These are phyloP conservation scores for Sporothrix humicola DNA, from an alignment of 2,329 filamentous ascomycete genomes.

Conservation along the genomic window DNA sequence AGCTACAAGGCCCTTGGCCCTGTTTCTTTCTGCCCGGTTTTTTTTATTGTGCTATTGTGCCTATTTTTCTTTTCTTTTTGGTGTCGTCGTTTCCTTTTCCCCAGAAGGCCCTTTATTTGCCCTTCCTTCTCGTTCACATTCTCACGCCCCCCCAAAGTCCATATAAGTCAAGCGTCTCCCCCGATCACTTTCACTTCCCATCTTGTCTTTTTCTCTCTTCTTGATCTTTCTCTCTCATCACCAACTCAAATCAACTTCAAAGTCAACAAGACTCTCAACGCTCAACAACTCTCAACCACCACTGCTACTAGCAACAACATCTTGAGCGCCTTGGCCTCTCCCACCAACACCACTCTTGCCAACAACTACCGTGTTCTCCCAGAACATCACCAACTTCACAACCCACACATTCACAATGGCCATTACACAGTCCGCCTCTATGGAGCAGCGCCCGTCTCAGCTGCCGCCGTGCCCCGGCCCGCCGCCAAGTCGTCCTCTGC, in stretches of 20 bases:
- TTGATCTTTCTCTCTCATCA: conserved; percentile 10
- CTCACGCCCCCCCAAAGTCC: conserved; percentile 20
- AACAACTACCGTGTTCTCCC: conserved; percentile 7
- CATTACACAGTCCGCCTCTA: conserved; percentile 52
- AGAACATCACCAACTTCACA: conserved; percentile 32
- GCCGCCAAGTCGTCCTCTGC: conserved; percentile 67
- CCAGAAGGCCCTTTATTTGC: not conserved
- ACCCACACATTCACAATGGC: conserved; percentile 36
- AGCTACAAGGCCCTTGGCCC: conserved; percentile 23
- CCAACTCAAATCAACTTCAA: conserved; percentile 11
- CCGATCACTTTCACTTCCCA: conserved; percentile 17
- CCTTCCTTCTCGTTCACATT: conserved; percentile 24
- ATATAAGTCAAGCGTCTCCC: conserved; percentile 24
- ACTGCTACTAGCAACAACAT: not conserved
- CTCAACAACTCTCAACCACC: not conserved
- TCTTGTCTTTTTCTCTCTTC: conserved; percentile 10
- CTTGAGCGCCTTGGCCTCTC: not conserved
- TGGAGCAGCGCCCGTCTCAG: conserved; percentile 67
- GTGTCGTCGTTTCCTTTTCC: conserved; percentile 2
- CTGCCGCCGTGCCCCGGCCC: conserved; percentile 71
- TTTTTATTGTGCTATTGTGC: not conserved
- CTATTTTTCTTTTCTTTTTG: conserved; percentile 16
- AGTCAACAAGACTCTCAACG: not conserved
- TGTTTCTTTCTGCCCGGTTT: conserved; percentile 26
- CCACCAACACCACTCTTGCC: not conserved